These are phyloP conservation scores for Phytopythium montanum DNA, from an alignment of 352 stramenopile genomes.

Conservation along the genomic window DNA sequence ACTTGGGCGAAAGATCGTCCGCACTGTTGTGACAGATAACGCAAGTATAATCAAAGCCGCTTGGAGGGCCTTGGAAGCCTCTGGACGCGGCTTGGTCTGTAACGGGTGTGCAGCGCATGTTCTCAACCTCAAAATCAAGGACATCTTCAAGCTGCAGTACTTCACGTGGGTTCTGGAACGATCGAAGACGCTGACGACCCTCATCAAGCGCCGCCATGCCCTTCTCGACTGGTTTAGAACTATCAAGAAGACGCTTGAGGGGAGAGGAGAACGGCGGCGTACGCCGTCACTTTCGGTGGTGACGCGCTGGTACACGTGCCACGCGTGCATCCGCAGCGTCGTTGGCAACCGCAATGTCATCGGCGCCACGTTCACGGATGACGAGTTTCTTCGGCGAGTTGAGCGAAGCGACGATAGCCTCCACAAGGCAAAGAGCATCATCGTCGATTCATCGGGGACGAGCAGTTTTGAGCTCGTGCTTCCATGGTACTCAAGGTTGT, in stretches of 20 bases:
- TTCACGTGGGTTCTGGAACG: not conserved
- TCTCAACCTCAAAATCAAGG: conserved; percentile 18
- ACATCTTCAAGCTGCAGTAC: conserved; percentile 11
- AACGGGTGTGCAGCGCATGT: conserved; percentile 8
- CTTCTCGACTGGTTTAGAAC: conserved; percentile 8
- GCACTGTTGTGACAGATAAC: conserved; percentile 14
- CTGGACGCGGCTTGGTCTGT: conserved; percentile 6
- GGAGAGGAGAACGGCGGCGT: not conserved
- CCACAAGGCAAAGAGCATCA: too few species aligned
- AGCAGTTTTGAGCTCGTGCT: conserved; percentile 8
- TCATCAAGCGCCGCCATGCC: conserved; percentile 3
- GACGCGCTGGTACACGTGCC: conserved; percentile 12
- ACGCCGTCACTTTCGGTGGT: conserved; percentile 3
- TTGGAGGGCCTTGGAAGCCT: not conserved
- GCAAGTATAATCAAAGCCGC: conserved; percentile 11
- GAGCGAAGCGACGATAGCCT: too few species aligned
- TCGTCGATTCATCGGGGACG: conserved; percentile 2
- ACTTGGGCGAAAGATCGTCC: not conserved
- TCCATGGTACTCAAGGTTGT: not conserved
- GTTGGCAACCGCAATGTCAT: conserved; percentile 4
- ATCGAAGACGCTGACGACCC: conserved; percentile 5
- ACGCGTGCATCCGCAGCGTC: conserved; percentile 10
- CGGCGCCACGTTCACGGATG: conserved; percentile 2
- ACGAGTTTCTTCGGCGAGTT: not conserved
- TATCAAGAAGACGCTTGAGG: conserved; percentile 4